Evolutionary conservation across 495 filamentous ascomycete species (phyloP).

Genomic region (Aspergillus bridgeri): DNA sequence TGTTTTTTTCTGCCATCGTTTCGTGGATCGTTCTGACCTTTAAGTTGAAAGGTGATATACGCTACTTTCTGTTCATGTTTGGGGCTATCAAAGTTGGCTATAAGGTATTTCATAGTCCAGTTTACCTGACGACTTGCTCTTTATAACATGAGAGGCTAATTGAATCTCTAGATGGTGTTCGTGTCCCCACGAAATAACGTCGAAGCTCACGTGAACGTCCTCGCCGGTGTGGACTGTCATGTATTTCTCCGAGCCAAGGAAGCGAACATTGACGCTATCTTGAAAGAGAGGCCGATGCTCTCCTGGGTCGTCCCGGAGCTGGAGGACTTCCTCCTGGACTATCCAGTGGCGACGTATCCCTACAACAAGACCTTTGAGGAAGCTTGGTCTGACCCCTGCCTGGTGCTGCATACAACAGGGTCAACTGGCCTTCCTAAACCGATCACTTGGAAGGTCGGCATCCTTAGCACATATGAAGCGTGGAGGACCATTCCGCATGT

Average conservation of each 20-base stretch:
- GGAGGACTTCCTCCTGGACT: background rate
- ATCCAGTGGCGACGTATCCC: constrained; percentile 16
- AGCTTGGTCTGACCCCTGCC: constrained; percentile 23
- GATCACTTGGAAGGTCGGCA: constrained; percentile 29
- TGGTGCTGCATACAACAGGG: constrained; percentile 43
- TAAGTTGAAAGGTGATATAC: constrained; percentile 1
- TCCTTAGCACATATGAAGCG: constrained; percentile 2
- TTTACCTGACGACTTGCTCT: background rate
- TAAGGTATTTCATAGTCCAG: constrained; percentile 12
- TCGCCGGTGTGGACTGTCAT: constrained; percentile 31
- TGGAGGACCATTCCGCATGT: background rate
- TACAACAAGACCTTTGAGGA: constrained; percentile 32
- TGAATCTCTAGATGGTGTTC: constrained; percentile 17
- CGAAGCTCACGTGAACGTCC: constrained; percentile 35
- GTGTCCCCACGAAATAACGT: constrained; percentile 38
- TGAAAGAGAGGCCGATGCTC: constrained; percentile 3
- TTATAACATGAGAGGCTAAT: background rate
- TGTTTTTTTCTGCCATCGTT: background rate
- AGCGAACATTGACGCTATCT: constrained; percentile 2
- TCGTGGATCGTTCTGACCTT: background rate
- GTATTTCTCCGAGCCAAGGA: constrained; percentile 24
- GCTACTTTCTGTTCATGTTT: constrained; percentile 35
- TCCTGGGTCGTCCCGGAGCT: background rate
- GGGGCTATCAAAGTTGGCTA: constrained; percentile 33
- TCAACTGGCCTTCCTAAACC: constrained; percentile 46